Evolutionary conservation across 306 rosid species (phyloP).

Genomic region (Ceratonia siliqua): DNA sequence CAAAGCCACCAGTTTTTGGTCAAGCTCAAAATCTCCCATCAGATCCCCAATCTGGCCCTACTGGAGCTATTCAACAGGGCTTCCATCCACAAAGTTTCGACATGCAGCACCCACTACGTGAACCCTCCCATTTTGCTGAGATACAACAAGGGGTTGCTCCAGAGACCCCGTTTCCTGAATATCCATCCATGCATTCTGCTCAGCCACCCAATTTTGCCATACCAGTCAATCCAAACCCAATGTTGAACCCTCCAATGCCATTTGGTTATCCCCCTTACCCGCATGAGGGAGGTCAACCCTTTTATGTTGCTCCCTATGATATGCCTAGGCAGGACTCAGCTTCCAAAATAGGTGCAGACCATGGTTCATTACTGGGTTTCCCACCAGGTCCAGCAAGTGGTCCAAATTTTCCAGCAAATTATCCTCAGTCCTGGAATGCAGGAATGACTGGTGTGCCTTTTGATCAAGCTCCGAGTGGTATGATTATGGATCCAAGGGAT

Average conservation of each 20-base stretch:
- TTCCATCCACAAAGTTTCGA: slow-evolving; percentile 76
- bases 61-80: slow-evolving; percentile 45
- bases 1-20: slow-evolving; percentile 67
- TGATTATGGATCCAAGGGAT: slow-evolving; percentile 70
- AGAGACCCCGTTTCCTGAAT: slow-evolving; percentile 64
- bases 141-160: slow-evolving; percentile 68
- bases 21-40: slow-evolving; percentile 60
- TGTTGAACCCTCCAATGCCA: slow-evolving; percentile 67
- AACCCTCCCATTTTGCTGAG: slow-evolving; percentile 63
- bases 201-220: slow-evolving; percentile 58
- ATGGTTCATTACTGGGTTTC: slow-evolving; percentile 70
- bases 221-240: slow-evolving; percentile 68
- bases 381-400: slow-evolving; percentile 63
- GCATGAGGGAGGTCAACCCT: slow-evolving; percentile 73
- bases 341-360: slow-evolving; percentile 66
- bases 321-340: slow-evolving; percentile 70
- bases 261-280: slow-evolving; percentile 72
- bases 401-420: slow-evolving; percentile 55
- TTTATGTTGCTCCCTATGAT: slow-evolving; percentile 73
- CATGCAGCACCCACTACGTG: slow-evolving; percentile 66
- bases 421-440: slow-evolving; percentile 80
- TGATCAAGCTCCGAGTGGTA: slow-evolving; percentile 63
- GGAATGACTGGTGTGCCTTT: slow-evolving; percentile 60
- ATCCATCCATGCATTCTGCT: slow-evolving; percentile 66
- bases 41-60: slow-evolving; percentile 52